Conservation (phyloP, 441 rosid species). For the Pelargonium australe region DNA sequence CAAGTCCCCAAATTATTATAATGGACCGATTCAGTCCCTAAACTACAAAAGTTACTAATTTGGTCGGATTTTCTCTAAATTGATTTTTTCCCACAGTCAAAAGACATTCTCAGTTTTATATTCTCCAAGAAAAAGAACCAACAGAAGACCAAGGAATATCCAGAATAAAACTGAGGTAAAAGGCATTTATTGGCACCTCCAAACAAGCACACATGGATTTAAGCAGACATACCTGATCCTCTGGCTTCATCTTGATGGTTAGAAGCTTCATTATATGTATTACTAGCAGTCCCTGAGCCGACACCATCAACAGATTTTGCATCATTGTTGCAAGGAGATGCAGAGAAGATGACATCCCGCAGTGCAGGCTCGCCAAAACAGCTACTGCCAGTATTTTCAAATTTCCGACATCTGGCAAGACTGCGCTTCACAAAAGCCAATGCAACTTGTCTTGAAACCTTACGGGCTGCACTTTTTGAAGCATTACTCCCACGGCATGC, state of each 20-base stretch:
- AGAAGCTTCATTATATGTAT: conserved; percentile 23
- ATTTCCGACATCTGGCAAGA: conserved; percentile 49
- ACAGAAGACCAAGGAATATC: background rate
- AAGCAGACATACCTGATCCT: conserved; percentile 28
- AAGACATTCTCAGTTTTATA: too few species aligned
- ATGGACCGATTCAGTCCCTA: background rate
- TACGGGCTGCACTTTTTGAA: conserved; percentile 33
- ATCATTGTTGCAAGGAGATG: conserved; percentile 26
- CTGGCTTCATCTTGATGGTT: conserved; percentile 18
- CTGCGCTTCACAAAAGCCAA: conserved; percentile 43
- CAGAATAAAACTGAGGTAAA: background rate
- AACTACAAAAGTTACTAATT: background rate
- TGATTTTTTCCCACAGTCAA: background rate
- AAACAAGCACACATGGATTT: background rate
- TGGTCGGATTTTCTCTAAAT: background rate
- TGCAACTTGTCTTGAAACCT: conserved; percentile 51
- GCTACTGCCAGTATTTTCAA: conserved; percentile 48
- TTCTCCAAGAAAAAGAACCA: background rate
- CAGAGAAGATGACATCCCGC: conserved; percentile 37
- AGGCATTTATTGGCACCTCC: background rate
- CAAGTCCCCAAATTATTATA: background rate
- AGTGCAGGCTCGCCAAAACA: conserved; percentile 51
- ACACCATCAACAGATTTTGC: conserved; percentile 21
- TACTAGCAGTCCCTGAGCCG: conserved; percentile 18
- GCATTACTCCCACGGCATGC: conserved; percentile 44